phyloP scores from a whole-genome alignment of 345 rosid genomes.

The Pugionium dolabratum region DNA sequence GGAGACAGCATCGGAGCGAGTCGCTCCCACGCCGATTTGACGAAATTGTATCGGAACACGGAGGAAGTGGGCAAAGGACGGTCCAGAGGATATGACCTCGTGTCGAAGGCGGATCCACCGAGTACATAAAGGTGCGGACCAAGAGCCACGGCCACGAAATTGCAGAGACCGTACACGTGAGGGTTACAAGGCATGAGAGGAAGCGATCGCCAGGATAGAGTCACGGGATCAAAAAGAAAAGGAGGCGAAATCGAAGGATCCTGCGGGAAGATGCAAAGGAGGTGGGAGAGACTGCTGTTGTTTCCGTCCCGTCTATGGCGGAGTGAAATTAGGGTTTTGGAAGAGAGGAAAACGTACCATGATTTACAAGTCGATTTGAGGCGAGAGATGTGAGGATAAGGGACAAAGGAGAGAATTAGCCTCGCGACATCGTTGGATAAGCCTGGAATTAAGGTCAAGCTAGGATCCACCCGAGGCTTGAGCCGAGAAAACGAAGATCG shows the following conservation, averaged over 20 bases:
- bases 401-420: conserved; percentile 60
- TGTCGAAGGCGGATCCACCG: conserved; percentile 86
- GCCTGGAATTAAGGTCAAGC: conserved; percentile 63
- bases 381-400: conserved; percentile 73
- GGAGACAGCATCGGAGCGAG: conserved; percentile 79
- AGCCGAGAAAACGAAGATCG: conserved; percentile 28
- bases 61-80: conserved; percentile 75
- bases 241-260: conserved; percentile 85
- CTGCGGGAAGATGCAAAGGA: conserved; percentile 81
- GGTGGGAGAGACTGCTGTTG: conserved; percentile 47
- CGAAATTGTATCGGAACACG: conserved; percentile 63
- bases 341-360: conserved; percentile 76
- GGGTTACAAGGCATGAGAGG: conserved; percentile 86
- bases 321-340: conserved; percentile 59
- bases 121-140: conserved; percentile 69
- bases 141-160: conserved; percentile 70
- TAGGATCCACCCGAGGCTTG: conserved; percentile 41
- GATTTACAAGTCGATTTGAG: conserved; percentile 69
- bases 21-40: conserved; percentile 58
- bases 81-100: conserved; percentile 82
- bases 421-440: conserved; percentile 69
- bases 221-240: conserved; percentile 68
- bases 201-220: conserved; percentile 71
- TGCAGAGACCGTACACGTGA: conserved; percentile 80
- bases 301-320: conserved; percentile 44